Evolutionary conservation across 2,329 filamentous ascomycete species (phyloP).

Genomic region (Aspergillus arachidicola): DNA sequence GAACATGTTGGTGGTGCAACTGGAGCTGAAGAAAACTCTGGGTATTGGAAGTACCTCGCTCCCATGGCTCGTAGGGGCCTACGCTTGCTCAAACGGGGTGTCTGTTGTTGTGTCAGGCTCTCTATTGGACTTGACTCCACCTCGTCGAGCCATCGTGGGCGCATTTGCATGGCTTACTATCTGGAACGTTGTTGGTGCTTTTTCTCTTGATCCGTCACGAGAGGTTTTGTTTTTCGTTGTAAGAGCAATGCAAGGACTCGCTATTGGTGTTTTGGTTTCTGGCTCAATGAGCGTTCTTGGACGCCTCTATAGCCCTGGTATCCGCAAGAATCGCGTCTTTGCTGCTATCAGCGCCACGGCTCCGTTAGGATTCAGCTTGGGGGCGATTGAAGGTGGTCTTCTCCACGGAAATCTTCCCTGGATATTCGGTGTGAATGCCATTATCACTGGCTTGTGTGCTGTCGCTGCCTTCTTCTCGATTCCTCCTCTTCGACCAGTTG

Average conservation of each 20-base stretch:
- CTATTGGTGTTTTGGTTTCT: conserved; percentile 52
- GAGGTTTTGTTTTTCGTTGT: conserved; percentile 41
- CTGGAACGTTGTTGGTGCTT: conserved; percentile 45
- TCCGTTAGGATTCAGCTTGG: conserved; percentile 49
- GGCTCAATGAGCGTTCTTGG: conserved; percentile 54
- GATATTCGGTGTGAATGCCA: conserved; percentile 49
- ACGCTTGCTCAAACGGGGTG: conserved; percentile 45
- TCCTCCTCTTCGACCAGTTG: conserved; percentile 37
- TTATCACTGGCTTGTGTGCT: conserved; percentile 41
- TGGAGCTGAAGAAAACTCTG: conserved; percentile 39
- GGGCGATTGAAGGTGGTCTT: conserved; percentile 47
- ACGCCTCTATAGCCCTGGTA: conserved; percentile 47
- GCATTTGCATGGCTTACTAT: conserved; percentile 47
- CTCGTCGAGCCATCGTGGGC: conserved; percentile 45
- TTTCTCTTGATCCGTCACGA: conserved; percentile 39
- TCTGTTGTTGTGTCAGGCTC: conserved; percentile 46
- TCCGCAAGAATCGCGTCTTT: conserved; percentile 53
- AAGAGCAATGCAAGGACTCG: conserved; percentile 50
- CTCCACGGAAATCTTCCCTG: conserved; percentile 43
- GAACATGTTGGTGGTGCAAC: conserved; percentile 45
- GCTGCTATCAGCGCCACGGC: conserved; percentile 52
- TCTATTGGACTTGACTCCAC: conserved; percentile 43
- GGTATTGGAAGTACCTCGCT: conserved; percentile 44
- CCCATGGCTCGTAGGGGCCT: conserved; percentile 48
- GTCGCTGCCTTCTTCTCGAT: conserved; percentile 45